Evolutionary conservation across 106 monocot species (phyloP), one percentile per base, ranked within the genome.

Genomic region (Chionographis japonica): DNA sequence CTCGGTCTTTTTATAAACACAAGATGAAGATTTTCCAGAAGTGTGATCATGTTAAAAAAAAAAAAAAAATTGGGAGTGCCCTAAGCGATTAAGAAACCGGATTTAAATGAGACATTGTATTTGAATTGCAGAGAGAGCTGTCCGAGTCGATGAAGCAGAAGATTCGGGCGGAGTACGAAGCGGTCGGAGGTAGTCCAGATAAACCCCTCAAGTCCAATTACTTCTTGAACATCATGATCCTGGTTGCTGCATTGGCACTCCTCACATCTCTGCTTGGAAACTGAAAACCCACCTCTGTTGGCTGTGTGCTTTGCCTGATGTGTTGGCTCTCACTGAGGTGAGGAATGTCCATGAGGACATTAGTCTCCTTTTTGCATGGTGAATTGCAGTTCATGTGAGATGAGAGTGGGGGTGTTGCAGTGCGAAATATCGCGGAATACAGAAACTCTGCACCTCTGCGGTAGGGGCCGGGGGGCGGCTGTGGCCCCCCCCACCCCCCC

Each of bases 181-280:
- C 78, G 4, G 3, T 92, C 56, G 89, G 95, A 20, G 95, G 95
- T 67, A 87, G 86, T 59, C 92, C 97, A 72, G 80, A 92, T 71
- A 97, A 83, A 76, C 92, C 92, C 72, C 80, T 92, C 13, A 69
- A 78, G 68, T 92, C 92, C 50, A 97, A 97, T 71, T 97, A 89
- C 73, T 97, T 92, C 54, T 75, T 97, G 4, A 92, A 92, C 76
- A 97, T 97, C 63, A 92, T 90, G 35, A 78, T 89, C 60, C 54
- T 83, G 10, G 52, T 97, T 72, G 86, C 89, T 51, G 79, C 46
- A 8, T 73, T 97, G 57, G 97, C 89, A 38, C 12, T 97, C 40
- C 78, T 92, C 67, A 82, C 89, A 53, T 89, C 92, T 64, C 69
- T 97, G 41, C 50, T 92, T 77, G 81, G 62, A 50, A 92, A 84